A percentile compares a stretch with the other conserved stretches of the same genome.
Conservation (phyloP, 2,329 filamentous ascomycete species). For the Penicillium sp. region DNA sequence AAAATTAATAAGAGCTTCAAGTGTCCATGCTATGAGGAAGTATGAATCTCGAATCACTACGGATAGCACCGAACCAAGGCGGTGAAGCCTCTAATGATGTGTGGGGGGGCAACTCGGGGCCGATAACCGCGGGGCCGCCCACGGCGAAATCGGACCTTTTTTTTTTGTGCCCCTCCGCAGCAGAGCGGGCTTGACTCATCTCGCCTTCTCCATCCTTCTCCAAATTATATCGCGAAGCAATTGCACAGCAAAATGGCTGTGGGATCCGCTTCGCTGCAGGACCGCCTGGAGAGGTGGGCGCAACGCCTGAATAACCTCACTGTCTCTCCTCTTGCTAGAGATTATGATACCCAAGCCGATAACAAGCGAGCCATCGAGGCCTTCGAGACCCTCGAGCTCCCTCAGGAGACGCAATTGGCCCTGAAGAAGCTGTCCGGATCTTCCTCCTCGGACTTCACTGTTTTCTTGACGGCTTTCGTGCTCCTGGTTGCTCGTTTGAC, state of each 20-base stretch:
- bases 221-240: constrained; percentile 17
- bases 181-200: constrained; percentile 28
- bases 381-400: constrained; percentile 46
- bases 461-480: constrained; percentile 50
- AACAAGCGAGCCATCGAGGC: constrained; percentile 48
- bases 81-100: constrained; percentile 17
- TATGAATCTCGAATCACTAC: not conserved
- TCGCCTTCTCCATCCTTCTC: constrained; percentile 17
- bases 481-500: constrained; percentile 52
- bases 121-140: constrained; percentile 21
- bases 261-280: constrained; percentile 40
- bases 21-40: not conserved
- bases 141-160: constrained; percentile 38
- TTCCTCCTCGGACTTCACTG: constrained; percentile 42
- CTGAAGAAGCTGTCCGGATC: constrained; percentile 44
- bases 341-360: constrained; percentile 46
- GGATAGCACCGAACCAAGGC: constrained; percentile 6
- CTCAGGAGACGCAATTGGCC: constrained; percentile 41
- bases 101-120: constrained; percentile 20
- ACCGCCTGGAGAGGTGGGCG: constrained; percentile 48
- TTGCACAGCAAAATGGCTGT: constrained; percentile 37
- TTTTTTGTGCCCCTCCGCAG: constrained; percentile 32
- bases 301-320: constrained; percentile 48
- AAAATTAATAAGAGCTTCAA: not conserved
- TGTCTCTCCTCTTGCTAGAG: constrained; percentile 49